Evolutionary conservation across 768 basidiomycete species (phyloP), one percentile per base, ranked within the genome.

Genomic region (Hydnomerulius pinastri): DNA sequence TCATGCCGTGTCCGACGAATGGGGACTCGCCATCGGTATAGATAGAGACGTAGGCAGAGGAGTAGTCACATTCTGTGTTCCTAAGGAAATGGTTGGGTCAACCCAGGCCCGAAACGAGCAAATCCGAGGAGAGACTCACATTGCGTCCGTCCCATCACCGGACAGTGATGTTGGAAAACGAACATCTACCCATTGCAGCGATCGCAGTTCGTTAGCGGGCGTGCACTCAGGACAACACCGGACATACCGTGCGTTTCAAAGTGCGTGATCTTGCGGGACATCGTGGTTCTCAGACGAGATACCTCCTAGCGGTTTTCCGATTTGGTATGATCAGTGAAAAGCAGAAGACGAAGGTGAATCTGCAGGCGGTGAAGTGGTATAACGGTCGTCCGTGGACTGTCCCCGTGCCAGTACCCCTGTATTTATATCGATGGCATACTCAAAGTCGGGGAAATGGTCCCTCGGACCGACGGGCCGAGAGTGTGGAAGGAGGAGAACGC

Each of bases 21-120:
- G 83, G 77, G 4, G 72, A 61, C 20, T 83, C 77, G n/a, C 86
- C 76, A 35, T 72, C 61, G 3, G 90, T 95, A 54, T 80, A 71
- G 49, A 98, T 76, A 20, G 84, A 79, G 38, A 97, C 77, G 66
- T 97, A 97, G 5, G 95, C 95, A 2, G 93, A 90, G 2, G 92
- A 94, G 71, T 97, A 97, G 72, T 97, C 95, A 71, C 93, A 96
- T 48, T 92, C 91, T 27, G 89, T 88, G 70, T 97, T 96, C 92
- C 90, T 92, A 53, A 24, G 43, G 17, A 23, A 27, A 24, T 4
- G 15, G 30, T 23, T 12, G 24, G 21, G 10, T 52, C 35, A 30
- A 21, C 25, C 9, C 7, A n/a, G 23, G 15, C 3, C 11, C 28
- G 32, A 6, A 45, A 18, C 24, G 35, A 24, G 15, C 23, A 9